A percentile compares a stretch with the other conserved stretches of the same genome.
Evolutionary conservation across 108 stramenopile genomes (phyloP).

Genomic region (Skeletonema tropicum): DNA sequence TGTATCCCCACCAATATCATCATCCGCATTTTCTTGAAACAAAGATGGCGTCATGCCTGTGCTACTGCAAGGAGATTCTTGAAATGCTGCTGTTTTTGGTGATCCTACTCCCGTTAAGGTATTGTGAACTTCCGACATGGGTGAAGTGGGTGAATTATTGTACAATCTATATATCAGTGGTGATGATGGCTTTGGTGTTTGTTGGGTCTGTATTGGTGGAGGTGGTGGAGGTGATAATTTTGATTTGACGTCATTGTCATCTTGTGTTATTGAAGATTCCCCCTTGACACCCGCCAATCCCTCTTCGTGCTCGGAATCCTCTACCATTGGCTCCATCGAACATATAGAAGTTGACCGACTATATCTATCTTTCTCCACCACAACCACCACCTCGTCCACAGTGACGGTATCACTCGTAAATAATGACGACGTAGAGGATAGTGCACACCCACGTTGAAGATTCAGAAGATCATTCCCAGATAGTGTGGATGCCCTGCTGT

Average conservation of each 20-base stretch:
- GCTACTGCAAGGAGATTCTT: constrained; percentile 11
- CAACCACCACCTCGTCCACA: background rate
- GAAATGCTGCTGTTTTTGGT: background rate
- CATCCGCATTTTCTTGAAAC: constrained; percentile 5
- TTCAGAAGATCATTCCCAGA: constrained; percentile 1
- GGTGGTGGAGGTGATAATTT: constrained; percentile 1
- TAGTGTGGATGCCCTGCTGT: background rate
- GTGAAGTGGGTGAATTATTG: constrained; percentile 2
- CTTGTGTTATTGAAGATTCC: background rate
- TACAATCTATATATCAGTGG: constrained; percentile 1
- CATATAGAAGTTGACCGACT: background rate
- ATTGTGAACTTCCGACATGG: background rate
- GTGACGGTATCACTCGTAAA: background rate
- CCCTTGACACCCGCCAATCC: background rate
- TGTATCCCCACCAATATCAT: constrained; percentile 41
- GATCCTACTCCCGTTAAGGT: constrained; percentile 1
- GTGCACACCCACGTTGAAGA: background rate
- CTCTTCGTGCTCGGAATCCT: background rate
- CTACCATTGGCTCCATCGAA: background rate
- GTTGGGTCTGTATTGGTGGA: background rate
- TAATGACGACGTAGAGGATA: background rate
- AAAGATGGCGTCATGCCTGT: background rate
- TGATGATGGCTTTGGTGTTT: background rate
- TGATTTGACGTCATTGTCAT: background rate
- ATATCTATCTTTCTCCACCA: background rate